Evolutionary conservation across 305 asterid species (phyloP).

Genomic region (Ilex paraguariensis): DNA sequence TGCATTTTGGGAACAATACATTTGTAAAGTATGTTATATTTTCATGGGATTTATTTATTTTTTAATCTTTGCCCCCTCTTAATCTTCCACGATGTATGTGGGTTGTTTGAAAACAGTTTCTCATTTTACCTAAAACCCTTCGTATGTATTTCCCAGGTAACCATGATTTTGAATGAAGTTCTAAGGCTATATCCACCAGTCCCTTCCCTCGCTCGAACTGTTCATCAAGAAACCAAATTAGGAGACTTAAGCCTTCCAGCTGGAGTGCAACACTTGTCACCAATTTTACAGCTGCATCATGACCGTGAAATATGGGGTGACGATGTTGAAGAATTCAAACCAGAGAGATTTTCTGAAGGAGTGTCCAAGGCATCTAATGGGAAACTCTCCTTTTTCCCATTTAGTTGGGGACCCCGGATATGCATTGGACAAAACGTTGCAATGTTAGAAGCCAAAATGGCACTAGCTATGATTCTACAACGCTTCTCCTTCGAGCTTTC

Average conservation of each 20-base stretch:
- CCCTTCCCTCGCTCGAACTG: not conserved
- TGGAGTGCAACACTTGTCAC: not conserved
- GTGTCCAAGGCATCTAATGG: constrained; percentile 1
- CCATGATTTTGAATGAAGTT: constrained; percentile 1
- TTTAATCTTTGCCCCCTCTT: too few species aligned
- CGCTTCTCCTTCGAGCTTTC: not conserved
- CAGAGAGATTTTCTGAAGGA: not conserved
- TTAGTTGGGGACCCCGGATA: not conserved
- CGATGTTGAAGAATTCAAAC: not conserved
- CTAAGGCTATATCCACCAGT: not conserved
- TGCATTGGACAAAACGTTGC: constrained; percentile 4
- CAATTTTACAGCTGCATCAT: not conserved
- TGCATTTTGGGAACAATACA: too few species aligned
- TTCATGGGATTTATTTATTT: too few species aligned
- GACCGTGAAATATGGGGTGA: constrained; percentile 1
- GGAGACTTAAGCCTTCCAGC: not conserved
- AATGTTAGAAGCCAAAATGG: not conserved
- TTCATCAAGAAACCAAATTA: not conserved
- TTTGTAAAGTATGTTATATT: too few species aligned
- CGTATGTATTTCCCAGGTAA: not conserved
- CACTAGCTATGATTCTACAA: not conserved
- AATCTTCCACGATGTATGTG: too few species aligned
- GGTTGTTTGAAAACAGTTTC: too few species aligned
- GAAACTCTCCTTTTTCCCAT: not conserved
- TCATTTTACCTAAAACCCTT: too few species aligned